Conservation (phyloP, 2,329 filamentous ascomycete genomes). For the Penicillium sp. region DNA sequence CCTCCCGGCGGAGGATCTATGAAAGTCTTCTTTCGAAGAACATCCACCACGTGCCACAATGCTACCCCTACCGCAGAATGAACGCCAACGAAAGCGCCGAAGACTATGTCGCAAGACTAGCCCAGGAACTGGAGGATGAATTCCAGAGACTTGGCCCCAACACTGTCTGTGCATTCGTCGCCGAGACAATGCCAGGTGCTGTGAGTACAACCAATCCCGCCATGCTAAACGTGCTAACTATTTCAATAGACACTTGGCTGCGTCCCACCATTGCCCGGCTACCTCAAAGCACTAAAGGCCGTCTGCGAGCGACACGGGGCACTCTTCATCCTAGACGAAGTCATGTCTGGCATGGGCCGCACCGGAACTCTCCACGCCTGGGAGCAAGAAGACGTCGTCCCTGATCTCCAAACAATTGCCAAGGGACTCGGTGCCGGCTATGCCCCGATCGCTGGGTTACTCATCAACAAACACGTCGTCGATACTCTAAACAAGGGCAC, state of each 20-base stretch:
- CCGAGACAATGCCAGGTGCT: conserved; percentile 51
- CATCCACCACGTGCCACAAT: conserved; percentile 60
- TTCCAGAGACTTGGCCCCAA: conserved; percentile 61
- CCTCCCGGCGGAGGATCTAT: conserved; percentile 57
- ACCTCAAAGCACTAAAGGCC: conserved; percentile 52
- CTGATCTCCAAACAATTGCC: conserved; percentile 57
- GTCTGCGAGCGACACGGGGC: conserved; percentile 57
- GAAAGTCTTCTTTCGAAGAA: conserved; percentile 55
- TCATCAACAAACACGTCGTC: conserved; percentile 48
- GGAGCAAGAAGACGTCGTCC: conserved; percentile 53
- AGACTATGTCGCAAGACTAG: conserved; percentile 58
- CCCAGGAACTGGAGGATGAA: conserved; percentile 62
- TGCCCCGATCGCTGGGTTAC: conserved; percentile 51
- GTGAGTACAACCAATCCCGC: conserved; percentile 25
- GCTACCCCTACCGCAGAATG: conserved; percentile 60
- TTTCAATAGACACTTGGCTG: conserved; percentile 45
- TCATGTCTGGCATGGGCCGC: conserved; percentile 59
- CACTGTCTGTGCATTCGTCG: conserved; percentile 65
- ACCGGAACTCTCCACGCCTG: conserved; percentile 55
- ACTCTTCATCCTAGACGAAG: conserved; percentile 45
- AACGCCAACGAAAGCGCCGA: conserved; percentile 48
- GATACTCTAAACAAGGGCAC: conserved; percentile 44
- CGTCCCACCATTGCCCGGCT: conserved; percentile 51
- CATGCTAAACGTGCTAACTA: not conserved
- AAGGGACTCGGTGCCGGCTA: conserved; percentile 57